phyloP scores from a whole-genome alignment of 1,139 yeast genomes.

The Scheffersomyces cryptocercus region DNA sequence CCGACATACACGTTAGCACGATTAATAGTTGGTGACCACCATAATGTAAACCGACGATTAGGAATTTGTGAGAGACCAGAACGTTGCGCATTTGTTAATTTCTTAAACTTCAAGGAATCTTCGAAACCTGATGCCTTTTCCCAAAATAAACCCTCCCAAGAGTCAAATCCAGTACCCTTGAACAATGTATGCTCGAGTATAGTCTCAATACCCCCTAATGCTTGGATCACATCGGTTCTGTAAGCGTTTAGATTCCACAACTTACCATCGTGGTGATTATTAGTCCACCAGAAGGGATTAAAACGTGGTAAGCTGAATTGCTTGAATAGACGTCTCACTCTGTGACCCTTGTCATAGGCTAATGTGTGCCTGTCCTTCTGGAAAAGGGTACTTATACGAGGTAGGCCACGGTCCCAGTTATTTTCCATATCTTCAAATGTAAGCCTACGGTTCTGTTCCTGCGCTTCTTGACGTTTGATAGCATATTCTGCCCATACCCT shows the following conservation, averaged over 20 bases:
- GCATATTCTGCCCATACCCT: constrained; percentile 99
- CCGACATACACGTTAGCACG: constrained; percentile 98
- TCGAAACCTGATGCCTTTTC: constrained; percentile 97
- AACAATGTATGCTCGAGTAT: constrained; percentile 93
- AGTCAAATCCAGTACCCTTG: constrained; percentile 95
- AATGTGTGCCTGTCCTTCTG: constrained; percentile 94
- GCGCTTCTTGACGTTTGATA: constrained; percentile 83
- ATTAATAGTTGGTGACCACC: constrained; percentile 99
- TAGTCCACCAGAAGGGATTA: constrained; percentile 98
- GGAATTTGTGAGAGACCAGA: constrained; percentile 98
- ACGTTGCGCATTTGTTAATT: constrained; percentile 95
- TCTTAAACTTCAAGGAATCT: constrained; percentile 91
- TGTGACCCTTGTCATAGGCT: constrained; percentile 93
- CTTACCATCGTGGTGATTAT: constrained; percentile 90
- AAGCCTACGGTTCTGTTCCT: constrained; percentile 79
- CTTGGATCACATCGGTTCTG: constrained; percentile 94
- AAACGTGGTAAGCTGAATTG: constrained; percentile 69
- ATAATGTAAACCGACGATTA: constrained; percentile 90
- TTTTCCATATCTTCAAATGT: constrained; percentile 93
- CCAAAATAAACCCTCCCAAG: constrained; percentile 99
- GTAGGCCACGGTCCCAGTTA: constrained; percentile 95
- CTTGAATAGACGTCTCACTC: constrained; percentile 78
- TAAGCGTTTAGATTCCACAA: constrained; percentile 93
- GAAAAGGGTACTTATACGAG: constrained; percentile 90
- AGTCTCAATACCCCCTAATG: constrained; percentile 96